A percentile compares a stretch with the other conserved stretches of the same genome.
Conservation (phyloP, 352 stramenopile species). For the Peronospora belbahrii region DNA sequence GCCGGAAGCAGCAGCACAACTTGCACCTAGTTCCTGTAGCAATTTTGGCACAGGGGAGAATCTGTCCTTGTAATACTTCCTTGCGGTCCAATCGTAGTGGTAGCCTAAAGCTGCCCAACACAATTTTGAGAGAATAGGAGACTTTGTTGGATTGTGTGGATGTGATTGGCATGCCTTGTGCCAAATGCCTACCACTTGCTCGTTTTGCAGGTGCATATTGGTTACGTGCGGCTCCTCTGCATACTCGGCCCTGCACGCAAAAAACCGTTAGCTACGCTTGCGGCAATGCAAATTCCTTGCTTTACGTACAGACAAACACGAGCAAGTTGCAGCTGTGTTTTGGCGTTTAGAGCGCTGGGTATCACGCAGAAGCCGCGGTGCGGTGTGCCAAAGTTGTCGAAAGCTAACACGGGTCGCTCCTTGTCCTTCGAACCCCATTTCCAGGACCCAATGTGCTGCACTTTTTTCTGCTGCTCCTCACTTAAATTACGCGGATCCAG, state of each 20-base stretch:
- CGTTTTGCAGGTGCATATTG: conserved; percentile 65
- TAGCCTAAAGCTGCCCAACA: conserved; percentile 66
- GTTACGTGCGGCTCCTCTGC: conserved; percentile 62
- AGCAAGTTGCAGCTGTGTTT: conserved; percentile 47
- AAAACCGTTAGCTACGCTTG: conserved; percentile 4
- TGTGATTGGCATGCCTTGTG: conserved; percentile 30
- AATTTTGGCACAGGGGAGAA: conserved; percentile 44
- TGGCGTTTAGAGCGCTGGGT: conserved; percentile 39
- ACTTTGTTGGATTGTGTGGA: conserved; percentile 31
- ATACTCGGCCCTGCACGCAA: conserved; percentile 48
- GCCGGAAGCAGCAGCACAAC: conserved; percentile 43
- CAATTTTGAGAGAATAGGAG: conserved; percentile 46
- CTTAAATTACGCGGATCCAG: conserved; percentile 35
- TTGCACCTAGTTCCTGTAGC: conserved; percentile 34
- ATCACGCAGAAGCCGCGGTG: conserved; percentile 69
- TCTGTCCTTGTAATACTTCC: conserved; percentile 52
- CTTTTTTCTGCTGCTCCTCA: conserved; percentile 20
- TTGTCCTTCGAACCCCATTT: conserved; percentile 14
- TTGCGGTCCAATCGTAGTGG: conserved; percentile 77
- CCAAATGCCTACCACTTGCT: conserved; percentile 50
- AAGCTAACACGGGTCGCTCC: conserved; percentile 39
- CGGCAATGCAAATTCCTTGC: background rate
- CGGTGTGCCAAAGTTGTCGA: conserved; percentile 33
- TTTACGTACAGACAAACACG: conserved; percentile 47
- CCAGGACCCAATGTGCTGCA: conserved; percentile 36